phyloP scores from a whole-genome alignment of 148 eudicot genomes.

The Cornus florida region DNA sequence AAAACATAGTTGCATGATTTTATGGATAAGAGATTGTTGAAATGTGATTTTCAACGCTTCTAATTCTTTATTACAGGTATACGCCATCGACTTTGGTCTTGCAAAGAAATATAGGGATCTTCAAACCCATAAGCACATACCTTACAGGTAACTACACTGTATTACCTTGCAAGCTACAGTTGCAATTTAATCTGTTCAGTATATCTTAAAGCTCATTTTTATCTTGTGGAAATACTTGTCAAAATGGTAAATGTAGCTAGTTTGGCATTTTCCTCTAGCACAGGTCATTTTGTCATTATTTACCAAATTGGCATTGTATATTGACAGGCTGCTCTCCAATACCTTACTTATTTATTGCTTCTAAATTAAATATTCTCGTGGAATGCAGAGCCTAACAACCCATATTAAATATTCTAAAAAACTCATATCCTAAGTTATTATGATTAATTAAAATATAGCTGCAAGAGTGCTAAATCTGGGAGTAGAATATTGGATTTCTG shows the following conservation, averaged over 20 bases:
- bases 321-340: no score
- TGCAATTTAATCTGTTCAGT: neutral
- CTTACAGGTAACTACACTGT: conserved; percentile 60
- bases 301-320: no score
- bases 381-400: no score
- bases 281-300: neutral
- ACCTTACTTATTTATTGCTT: no score
- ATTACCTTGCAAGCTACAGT: neutral
- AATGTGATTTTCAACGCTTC: no score
- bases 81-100: conserved; percentile 83
- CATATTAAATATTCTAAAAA: no score
- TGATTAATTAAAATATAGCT: no score
- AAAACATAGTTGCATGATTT: neutral
- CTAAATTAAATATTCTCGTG: no score
- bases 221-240: neutral
- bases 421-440: no score
- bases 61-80: conserved; percentile 52
- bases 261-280: neutral
- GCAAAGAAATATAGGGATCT: conserved; percentile 95
- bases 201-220: neutral
- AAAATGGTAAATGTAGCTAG: neutral
- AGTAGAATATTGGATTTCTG: no score
- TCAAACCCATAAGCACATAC: conserved; percentile 96
- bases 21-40: neutral
- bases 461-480: no score